Conservation (phyloP, 129 eudicot species). For the Pulicaria dysenterica region DNA sequence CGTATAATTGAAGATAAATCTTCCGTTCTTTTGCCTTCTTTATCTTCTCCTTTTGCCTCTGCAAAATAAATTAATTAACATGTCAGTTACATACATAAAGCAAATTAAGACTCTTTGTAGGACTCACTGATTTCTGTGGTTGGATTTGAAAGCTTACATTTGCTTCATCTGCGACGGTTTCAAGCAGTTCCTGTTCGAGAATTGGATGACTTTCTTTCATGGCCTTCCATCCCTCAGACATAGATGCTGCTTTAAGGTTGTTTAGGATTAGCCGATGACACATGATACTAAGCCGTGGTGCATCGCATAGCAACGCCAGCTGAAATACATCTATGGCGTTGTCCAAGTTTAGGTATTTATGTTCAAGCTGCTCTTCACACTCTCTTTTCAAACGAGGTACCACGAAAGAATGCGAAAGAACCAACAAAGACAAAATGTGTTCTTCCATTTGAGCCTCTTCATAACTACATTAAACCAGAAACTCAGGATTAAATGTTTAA, state of each 20-base stretch:
- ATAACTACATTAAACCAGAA: conserved; percentile 49
- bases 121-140: too few relatives aligned
- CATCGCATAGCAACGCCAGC: conserved; percentile 85
- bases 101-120: too few relatives aligned
- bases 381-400: conserved; percentile 67
- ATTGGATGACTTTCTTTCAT: conserved; percentile 88
- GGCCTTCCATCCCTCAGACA: conserved; percentile 77
- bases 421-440: conserved; percentile 64
- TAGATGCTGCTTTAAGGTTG: conserved; percentile 63
- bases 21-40: conserved; percentile 65
- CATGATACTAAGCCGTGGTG: conserved; percentile 78
- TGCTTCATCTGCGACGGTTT: conserved; percentile 50
- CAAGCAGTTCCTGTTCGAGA: conserved; percentile 61
- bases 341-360: conserved; percentile 52
- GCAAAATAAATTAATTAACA: conserved; percentile 20
- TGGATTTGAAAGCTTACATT: conserved; percentile 44
- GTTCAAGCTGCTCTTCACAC: conserved; percentile 70
- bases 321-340: conserved; percentile 78
- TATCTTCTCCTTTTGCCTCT: conserved; percentile 56
- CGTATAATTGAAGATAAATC: conserved; percentile 63
- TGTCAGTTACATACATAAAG: conserved; percentile 1
- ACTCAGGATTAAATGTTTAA: too few relatives aligned
- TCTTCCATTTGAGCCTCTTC: conserved; percentile 71
- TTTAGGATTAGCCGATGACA: conserved; percentile 69
- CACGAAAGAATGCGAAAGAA: conserved; percentile 69